These are phyloP conservation scores for Taxillus chinensis DNA, from an alignment of 164 flowering plant species.

Conservation along the genomic window DNA sequence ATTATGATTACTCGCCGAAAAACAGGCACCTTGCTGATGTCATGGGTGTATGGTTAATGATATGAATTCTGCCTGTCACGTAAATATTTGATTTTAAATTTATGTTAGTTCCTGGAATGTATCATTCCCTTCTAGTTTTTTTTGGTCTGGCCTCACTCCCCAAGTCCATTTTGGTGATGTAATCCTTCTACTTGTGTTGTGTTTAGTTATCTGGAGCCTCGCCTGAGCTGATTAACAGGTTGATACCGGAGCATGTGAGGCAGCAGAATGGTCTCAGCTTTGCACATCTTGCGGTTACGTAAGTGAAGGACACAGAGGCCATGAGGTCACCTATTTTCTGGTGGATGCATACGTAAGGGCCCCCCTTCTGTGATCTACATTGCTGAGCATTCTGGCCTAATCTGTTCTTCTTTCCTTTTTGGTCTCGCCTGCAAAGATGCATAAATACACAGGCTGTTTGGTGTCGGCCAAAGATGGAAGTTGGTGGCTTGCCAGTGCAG, in stretches of 20 bases:
- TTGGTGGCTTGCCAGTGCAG: not conserved
- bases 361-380: too few species aligned
- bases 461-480: constrained; percentile 10
- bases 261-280: constrained; percentile 46
- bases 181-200: not conserved
- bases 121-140: not conserved
- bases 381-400: constrained; percentile 9
- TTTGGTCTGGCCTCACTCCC: too few species aligned
- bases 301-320: constrained; percentile 4
- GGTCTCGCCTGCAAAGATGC: constrained; percentile 8
- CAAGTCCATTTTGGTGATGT: not conserved
- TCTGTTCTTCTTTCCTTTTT: not conserved
- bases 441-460: constrained; percentile 8
- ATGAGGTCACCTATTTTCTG: constrained; percentile 1
- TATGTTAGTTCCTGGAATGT: too few species aligned
- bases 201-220: constrained; percentile 72
- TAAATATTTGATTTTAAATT: too few species aligned
- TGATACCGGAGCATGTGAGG: constrained; percentile 73
- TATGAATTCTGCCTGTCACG: too few species aligned
- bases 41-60: too few species aligned
- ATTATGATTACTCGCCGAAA: too few species aligned
- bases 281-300: constrained; percentile 33
- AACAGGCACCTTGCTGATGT: too few species aligned
- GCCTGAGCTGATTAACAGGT: constrained; percentile 63
- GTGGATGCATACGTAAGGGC: constrained; percentile 14